Conservation (phyloP, 805 yeast genomes). For the Suhomyces faveliae region DNA sequence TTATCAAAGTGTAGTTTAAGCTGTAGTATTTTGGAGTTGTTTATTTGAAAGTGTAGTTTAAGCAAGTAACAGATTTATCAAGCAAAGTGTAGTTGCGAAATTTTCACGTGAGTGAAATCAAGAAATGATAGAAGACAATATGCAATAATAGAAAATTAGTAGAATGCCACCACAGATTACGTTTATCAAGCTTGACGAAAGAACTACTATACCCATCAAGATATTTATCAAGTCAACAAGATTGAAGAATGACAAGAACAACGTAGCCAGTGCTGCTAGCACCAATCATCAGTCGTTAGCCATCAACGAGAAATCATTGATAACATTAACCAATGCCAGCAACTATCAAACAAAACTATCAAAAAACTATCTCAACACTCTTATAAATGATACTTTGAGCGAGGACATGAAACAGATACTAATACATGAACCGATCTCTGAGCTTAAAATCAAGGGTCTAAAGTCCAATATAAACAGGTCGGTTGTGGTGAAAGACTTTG, state of each 20-base stretch:
- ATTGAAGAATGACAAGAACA: background rate
- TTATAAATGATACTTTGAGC: constrained; percentile 8
- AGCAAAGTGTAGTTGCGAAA: background rate
- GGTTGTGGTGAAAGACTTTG: background rate
- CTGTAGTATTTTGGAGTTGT: too few relatives aligned
- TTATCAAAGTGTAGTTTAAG: too few relatives aligned
- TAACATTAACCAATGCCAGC: constrained; percentile 13
- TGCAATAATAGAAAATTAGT: too few relatives aligned
- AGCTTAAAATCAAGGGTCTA: background rate
- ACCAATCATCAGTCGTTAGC: constrained; percentile 9
- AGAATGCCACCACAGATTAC: constrained; percentile 19
- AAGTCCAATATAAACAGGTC: constrained; percentile 1
- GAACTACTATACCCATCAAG: constrained; percentile 12
- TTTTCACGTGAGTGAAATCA: background rate
- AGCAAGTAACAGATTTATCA: too few relatives aligned
- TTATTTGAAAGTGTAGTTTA: too few relatives aligned
- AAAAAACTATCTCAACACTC: constrained; percentile 11
- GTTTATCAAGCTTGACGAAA: constrained; percentile 7
- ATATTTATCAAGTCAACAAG: constrained; percentile 10
- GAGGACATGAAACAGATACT: constrained; percentile 6
- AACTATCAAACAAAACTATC: constrained; percentile 15
- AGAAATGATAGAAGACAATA: too few relatives aligned
- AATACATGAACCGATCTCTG: constrained; percentile 9
- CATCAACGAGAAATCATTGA: constrained; percentile 13
- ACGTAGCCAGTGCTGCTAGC: constrained; percentile 1